These are phyloP conservation scores for Irpex sp. DNA, from an alignment of 1,284 basidiomycete genomes.

Conservation along the genomic window DNA sequence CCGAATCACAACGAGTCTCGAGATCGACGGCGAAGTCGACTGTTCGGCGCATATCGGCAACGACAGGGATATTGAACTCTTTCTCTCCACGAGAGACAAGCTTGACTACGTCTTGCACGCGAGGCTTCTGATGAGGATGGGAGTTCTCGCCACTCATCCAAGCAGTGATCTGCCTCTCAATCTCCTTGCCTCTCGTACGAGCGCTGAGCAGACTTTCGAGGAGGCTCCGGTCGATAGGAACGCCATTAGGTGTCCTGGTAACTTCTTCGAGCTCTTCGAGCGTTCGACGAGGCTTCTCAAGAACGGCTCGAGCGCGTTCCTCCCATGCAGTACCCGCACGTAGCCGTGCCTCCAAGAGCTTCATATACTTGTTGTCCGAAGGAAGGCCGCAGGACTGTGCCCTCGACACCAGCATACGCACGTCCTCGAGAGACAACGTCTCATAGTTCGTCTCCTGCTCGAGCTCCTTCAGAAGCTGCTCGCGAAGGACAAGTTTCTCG, in stretches of 20 bases:
- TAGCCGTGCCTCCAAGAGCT: slow-evolving; percentile 53
- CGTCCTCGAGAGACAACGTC: slow-evolving; percentile 63
- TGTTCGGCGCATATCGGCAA: slow-evolving; percentile 62
- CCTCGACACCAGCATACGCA: slow-evolving; percentile 62
- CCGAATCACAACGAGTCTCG: slow-evolving; percentile 68
- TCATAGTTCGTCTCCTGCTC: slow-evolving; percentile 61
- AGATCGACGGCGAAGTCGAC: slow-evolving; percentile 71
- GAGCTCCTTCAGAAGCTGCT: slow-evolving; percentile 66
- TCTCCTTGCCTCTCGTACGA: slow-evolving; percentile 65
- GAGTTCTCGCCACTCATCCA: slow-evolving; percentile 61
- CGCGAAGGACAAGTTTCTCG: slow-evolving; percentile 72
- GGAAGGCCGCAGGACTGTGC: slow-evolving; percentile 66
- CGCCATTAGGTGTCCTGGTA: slow-evolving; percentile 42
- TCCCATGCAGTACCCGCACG: slow-evolving; percentile 70
- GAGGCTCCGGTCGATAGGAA: slow-evolving; percentile 62
- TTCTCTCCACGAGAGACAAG: slow-evolving; percentile 68
- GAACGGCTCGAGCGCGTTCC: slow-evolving; percentile 54
- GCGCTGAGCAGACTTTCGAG: slow-evolving; percentile 57
- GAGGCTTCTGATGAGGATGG: slow-evolving; percentile 46
- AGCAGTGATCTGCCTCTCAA: slow-evolving; percentile 68
- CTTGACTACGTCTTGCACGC: slow-evolving; percentile 61
- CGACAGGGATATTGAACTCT: slow-evolving; percentile 64
- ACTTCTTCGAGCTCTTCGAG: slow-evolving; percentile 71
- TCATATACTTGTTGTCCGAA: slow-evolving; percentile 56
- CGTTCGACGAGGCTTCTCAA: slow-evolving; percentile 65